Base-by-base conservation (phyloP, 2,329 filamentous ascomycete genomes). In the Neoscytalidium dimidiatum region DNA sequence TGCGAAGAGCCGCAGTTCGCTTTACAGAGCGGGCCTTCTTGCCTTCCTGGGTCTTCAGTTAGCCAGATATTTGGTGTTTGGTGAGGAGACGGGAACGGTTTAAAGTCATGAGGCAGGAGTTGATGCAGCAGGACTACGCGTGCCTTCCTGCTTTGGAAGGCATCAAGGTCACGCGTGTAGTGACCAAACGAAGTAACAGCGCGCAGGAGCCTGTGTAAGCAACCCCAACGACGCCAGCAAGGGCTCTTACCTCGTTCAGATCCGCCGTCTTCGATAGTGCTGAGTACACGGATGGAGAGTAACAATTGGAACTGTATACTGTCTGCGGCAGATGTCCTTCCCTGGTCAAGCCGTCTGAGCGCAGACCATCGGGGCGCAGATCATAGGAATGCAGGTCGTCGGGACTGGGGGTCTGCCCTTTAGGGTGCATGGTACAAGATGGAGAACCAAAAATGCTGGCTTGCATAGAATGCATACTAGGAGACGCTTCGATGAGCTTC, bases 251-350 rank as follows among this genome's bases (percentile, higher is more conserved):
- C 41, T 64, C 31, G 4, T 21, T 48, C 3, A 21, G 35, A 19
- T 56, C 52, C 13, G 46, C 35, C 5, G 46, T 53, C 49, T 63
- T 52, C 21, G 23, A 46, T 13, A 44, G 61, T 3, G 69, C 53
- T 23, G 71, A 71, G 48, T 68, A 68, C 19, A 69, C 60, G 1
- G 71, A 71, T 3, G 74, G 74, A n/a, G 71, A 72, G 61, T 76
- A 77, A 57, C 46, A 28, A 23, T 53, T 5, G 35, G 56, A 28
- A 4, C n/a, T 60, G 28, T 60, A 60, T 5, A 76, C 74, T 3
- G 69, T 68, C 14, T 74, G 71, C 6, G 61, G 71, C 52, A 62
- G 67, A 21, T 62, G 46, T 14, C 56, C 56, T 21, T 60, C 56
- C 56, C 46, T 46, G 1, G 56, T 60, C n/a, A 60, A 26, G 13